Conservation (phyloP, 2,329 filamentous ascomycete species). For the Coniochaeta sp. region DNA sequence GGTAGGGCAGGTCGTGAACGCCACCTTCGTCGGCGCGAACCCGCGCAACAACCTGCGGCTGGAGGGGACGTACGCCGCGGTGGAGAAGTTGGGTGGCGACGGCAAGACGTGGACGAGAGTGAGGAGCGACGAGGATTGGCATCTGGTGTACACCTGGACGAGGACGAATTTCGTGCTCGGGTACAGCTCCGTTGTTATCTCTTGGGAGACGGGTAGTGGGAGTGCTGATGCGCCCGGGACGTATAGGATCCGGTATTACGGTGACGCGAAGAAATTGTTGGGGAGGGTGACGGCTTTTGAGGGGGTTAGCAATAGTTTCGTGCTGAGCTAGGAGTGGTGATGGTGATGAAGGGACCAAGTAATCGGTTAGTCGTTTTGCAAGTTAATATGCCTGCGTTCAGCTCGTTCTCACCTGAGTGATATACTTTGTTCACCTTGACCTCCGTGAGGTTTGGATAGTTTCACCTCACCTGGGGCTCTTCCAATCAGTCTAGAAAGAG, state of each 20-base stretch:
- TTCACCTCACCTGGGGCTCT: too few species aligned
- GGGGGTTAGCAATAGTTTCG: slow-evolving; percentile 22
- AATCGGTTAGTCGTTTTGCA: too few species aligned
- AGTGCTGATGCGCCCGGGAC: slow-evolving; percentile 48
- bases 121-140: slow-evolving; percentile 76
- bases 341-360: too few species aligned
- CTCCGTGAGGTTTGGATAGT: too few species aligned
- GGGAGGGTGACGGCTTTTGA: slow-evolving; percentile 59
- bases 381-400: too few species aligned
- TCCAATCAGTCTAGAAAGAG: too few species aligned
- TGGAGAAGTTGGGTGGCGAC: slow-evolving; percentile 52
- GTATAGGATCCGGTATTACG: slow-evolving; percentile 76
- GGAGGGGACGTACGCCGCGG: slow-evolving; percentile 68
- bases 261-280: slow-evolving; percentile 63
- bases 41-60: slow-evolving; percentile 78
- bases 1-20: slow-evolving; percentile 53
- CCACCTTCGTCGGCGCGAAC: slow-evolving; percentile 76
- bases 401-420: too few species aligned
- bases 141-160: slow-evolving; percentile 72
- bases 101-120: slow-evolving; percentile 53
- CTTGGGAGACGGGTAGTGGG: slow-evolving; percentile 66
- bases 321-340: slow-evolving; percentile 6
- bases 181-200: slow-evolving; percentile 66
- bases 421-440: too few species aligned
- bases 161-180: slow-evolving; percentile 63